These are phyloP conservation scores for Solanum chiquidenum DNA, from an alignment of 257 asterid genomes.

Conservation along the genomic window DNA sequence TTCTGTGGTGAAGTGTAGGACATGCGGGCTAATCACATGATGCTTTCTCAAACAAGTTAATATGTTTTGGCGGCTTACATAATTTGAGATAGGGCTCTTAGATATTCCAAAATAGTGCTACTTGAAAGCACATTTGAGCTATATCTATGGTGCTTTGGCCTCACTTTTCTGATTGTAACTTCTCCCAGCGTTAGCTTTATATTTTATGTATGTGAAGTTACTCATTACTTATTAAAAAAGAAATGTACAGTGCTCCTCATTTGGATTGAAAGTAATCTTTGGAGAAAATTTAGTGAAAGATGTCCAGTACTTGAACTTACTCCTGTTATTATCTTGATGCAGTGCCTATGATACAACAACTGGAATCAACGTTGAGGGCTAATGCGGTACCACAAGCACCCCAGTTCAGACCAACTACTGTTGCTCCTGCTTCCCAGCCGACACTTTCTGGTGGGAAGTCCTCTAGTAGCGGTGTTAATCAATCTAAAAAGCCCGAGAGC, in stretches of 20 bases:
- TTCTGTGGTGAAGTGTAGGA: not conserved
- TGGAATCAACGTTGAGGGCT: not conserved
- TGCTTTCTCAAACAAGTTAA: not conserved
- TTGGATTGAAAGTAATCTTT: not conserved
- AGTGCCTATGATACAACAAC: constrained; percentile 1
- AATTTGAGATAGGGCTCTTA: not conserved
- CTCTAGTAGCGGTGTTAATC: not conserved
- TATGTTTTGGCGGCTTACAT: not conserved
- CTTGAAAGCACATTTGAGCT: not conserved
- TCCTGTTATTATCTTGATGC: not conserved
- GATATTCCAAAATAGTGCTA: not conserved
- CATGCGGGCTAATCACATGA: not conserved
- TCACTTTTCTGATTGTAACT: not conserved
- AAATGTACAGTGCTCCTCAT: not conserved
- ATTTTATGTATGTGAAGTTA: not conserved
- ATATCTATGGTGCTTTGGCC: not conserved
- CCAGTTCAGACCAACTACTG: not conserved
- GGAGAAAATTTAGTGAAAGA: not conserved
- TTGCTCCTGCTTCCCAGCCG: not conserved
- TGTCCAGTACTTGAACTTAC: not conserved
- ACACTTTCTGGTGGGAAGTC: not conserved
- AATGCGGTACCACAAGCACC: not conserved
- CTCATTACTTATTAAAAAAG: not conserved
- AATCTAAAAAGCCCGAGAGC: not conserved
- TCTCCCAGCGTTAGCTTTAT: not conserved